Evolutionary conservation across 176 grass and related monocot genomes (phyloP).

Genomic region (Poa annua): DNA sequence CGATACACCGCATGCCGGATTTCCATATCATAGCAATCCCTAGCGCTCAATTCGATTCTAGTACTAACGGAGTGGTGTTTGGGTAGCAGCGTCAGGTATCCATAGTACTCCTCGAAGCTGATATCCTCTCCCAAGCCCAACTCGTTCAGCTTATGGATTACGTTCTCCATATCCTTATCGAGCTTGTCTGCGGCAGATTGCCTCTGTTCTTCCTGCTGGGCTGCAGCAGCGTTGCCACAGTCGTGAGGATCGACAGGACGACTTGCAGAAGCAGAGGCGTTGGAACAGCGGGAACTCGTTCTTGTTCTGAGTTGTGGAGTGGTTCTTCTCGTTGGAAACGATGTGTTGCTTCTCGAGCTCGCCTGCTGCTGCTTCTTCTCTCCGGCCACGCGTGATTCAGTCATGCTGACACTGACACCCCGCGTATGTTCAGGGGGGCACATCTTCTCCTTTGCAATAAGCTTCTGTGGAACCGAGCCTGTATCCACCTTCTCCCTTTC

Average conservation of each 20-base stretch:
- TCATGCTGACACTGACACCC: not conserved
- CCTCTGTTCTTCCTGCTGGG: not conserved
- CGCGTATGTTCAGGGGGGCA: not conserved
- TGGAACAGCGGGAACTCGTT: not conserved
- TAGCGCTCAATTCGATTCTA: not conserved
- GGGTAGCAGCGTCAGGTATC: conserved; percentile 9
- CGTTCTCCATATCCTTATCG: not conserved
- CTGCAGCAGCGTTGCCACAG: not conserved
- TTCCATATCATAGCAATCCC: not conserved
- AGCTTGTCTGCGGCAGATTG: not conserved
- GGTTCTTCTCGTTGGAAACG: not conserved
- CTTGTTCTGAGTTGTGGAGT: not conserved
- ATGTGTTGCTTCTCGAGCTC: not conserved
- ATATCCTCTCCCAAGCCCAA: conserved; percentile 14
- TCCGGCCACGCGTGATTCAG: not conserved
- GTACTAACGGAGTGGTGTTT: not conserved
- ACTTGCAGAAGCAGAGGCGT: not conserved
- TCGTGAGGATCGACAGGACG: not conserved
- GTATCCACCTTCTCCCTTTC: not conserved
- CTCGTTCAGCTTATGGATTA: not conserved
- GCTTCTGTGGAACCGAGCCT: not conserved
- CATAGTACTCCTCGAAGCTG: not conserved
- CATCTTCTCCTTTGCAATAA: not conserved
- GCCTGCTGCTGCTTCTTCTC: not conserved
- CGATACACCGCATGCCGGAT: conserved; percentile 10